Evolutionary conservation across 805 yeast species (phyloP), one percentile per base, ranked within the genome.

Genomic region (Starmerella ratchasimensis): DNA sequence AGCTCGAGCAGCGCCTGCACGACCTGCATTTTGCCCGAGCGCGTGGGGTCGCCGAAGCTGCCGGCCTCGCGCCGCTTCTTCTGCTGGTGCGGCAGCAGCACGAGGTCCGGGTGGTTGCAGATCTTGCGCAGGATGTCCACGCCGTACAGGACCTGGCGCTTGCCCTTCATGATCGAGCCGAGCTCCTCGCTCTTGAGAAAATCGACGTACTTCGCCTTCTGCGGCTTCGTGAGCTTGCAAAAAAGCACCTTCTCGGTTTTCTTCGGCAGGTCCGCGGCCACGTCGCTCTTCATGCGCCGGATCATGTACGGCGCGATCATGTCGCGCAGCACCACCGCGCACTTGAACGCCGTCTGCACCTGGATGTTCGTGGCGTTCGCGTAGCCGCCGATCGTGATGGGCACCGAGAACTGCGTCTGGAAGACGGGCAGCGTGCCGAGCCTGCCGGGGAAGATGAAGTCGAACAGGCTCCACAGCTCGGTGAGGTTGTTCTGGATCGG

Each of bases 381-480:
- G 59, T 90, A 90, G 0, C 98, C 98, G n/a, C 98, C 98, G 55
- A 81, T 68, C 52, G 84, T 88, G 31, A 90, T 90, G 0, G 98
- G 98, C 5, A 76, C 65, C 2, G 94, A 79, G 56, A 90, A 90
- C 55, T 90, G 95, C 37, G 71, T 79, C 57, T 86, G 93, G 51
- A 90, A 90, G 0, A 90, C 88, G 0, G 98, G 98, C 18, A 90
- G 62, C 0, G 98, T 90, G 0, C 98, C 98, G 17, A 90, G 60
- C 44, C 93, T 64, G 0, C 98, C 98, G 0, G 98, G 98, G 52
- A 79, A 86, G 2, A 86, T 79, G 60, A 90, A 90, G 52, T 90
- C 98, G 61, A 90, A 88, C 33, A 90, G 60, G 37, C 94, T 80
- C 98, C 98, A 90, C 16, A 90, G 60, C 57, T 90, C 98, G 15